Evolutionary conservation across 768 basidiomycete species (phyloP), one percentile per base, ranked within the genome.

Genomic region (Phlebiopsis gigantea): DNA sequence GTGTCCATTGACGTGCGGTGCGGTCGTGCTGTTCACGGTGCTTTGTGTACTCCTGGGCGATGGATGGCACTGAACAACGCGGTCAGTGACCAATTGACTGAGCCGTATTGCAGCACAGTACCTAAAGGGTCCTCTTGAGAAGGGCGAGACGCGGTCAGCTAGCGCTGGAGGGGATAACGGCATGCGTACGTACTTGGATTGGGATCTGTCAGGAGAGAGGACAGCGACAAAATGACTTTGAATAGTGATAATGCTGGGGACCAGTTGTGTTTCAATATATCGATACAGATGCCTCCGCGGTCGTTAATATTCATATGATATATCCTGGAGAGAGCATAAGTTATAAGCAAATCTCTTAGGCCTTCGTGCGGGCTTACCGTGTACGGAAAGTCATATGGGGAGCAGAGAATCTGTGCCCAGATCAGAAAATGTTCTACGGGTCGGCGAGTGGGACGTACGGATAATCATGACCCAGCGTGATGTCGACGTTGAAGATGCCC

Each of bases 251-350:
- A 72, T 1, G 94, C 94, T 6, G 94, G 94, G 1, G 91, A 94
- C 94, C 94, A 98, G 65, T 91, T 89, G 65, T 84, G 80, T 73
- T 98, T 97, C 57, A 98, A 80, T 50, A 96, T 92, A 72, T 97
- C 90, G 62, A 93, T 89, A 66, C 90, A 93, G 53, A 92, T 86
- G 61, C 77, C 79, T 43, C 88, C 90, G 51, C 80, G 79, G 56
- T 90, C 88, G 50, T 85, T 87, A 45, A 90, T 90, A 77, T 93
- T 93, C 89, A 92, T 90, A 65, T 93, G 90, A 64, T 93, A 93
- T 67, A 92, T 90, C 64, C 88, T 90, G 59, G 29, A 10, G 30
- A 8, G 22, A 17, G 5, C 2, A 15, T 46, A 51, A 12, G 26
- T 55, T 50, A 59, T 57, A 2, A 42, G 22, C 5, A 44, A 44